Evolutionary conservation across 345 rosid genomes (phyloP).

Genomic region (Populus deltoides): DNA sequence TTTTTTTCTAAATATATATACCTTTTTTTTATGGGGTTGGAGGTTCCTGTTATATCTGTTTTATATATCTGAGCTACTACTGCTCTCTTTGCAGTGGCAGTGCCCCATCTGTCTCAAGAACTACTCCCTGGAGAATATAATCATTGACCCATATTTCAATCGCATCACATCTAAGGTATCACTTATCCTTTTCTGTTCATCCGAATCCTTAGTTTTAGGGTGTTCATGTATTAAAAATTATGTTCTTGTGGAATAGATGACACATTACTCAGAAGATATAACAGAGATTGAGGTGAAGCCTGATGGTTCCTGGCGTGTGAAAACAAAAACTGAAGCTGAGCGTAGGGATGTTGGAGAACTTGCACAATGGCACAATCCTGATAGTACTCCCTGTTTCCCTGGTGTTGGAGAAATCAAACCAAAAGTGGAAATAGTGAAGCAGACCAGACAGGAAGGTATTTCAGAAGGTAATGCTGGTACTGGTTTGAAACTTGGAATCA

Average conservation of each 20-base stretch:
- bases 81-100: slow-evolving; percentile 78
- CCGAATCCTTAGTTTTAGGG: background rate
- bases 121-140: slow-evolving; percentile 77
- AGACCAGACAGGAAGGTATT: slow-evolving; percentile 68
- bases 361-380: slow-evolving; percentile 74
- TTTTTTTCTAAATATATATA: background rate
- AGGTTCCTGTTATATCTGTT: background rate
- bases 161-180: slow-evolving; percentile 75
- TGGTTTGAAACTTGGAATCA: slow-evolving; percentile 85
- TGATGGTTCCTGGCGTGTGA: slow-evolving; percentile 97
- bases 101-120: slow-evolving; percentile 92
- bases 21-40: too few species aligned
- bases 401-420: slow-evolving; percentile 39
- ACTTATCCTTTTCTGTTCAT: slow-evolving; percentile 5
- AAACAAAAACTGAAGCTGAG: slow-evolving; percentile 69
- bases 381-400: slow-evolving; percentile 54
- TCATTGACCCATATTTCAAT: slow-evolving; percentile 90
- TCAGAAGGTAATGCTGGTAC: slow-evolving; percentile 56
- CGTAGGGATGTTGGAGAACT: slow-evolving; percentile 79
- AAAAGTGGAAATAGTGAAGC: slow-evolving; percentile 47
- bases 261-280: slow-evolving; percentile 75
- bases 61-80: slow-evolving; percentile 20
- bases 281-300: slow-evolving; percentile 88
- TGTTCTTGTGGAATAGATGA: slow-evolving; percentile 49
- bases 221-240: background rate